Percentiles rank a stretch among this genome's conserved stretches.
Evolutionary conservation across 768 basidiomycete genomes (phyloP).

Genomic region (Termitomyces sp.): DNA sequence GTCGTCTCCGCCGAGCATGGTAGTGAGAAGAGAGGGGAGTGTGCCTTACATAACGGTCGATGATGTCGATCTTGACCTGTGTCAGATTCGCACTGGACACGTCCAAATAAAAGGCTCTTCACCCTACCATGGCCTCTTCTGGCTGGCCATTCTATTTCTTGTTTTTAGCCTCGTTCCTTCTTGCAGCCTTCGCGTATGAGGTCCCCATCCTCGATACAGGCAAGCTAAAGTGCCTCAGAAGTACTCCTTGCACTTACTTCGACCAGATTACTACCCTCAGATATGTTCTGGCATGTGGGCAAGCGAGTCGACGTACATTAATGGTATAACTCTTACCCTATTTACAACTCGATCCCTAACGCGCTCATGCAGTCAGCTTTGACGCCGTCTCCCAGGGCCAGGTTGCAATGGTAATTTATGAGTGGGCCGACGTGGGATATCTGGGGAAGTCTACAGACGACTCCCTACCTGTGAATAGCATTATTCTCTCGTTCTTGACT

Average conservation of each 20-base stretch:
- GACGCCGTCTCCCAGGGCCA: slow-evolving; percentile 76
- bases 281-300: slow-evolving; percentile 97
- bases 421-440: slow-evolving; percentile 86
- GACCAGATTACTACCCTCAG: slow-evolving; percentile 74
- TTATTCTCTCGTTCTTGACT: not conserved
- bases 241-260: slow-evolving; percentile 5
- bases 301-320: slow-evolving; percentile 73
- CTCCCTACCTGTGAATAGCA: slow-evolving; percentile 56
- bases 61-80: slow-evolving; percentile 12
- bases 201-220: slow-evolving; percentile 66
- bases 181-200: slow-evolving; percentile 48
- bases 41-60: slow-evolving; percentile 15
- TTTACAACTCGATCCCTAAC: not conserved
- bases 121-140: slow-evolving; percentile 16
- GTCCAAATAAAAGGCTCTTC: slow-evolving; percentile 25
- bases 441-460: slow-evolving; percentile 65
- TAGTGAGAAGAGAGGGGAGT: slow-evolving; percentile 10
- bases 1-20: slow-evolving; percentile 82
- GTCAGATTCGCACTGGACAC: slow-evolving; percentile 27
- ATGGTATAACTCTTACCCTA: slow-evolving; percentile 48
- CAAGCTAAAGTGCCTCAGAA: slow-evolving; percentile 16
- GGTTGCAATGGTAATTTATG: slow-evolving; percentile 92
- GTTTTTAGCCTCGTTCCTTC: slow-evolving; percentile 28
- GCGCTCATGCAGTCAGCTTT: slow-evolving; percentile 60
- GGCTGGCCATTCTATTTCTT: slow-evolving; percentile 17